phyloP scores from a whole-genome alignment of 2,329 filamentous ascomycete genomes.

The Calonectria multiphialidica region DNA sequence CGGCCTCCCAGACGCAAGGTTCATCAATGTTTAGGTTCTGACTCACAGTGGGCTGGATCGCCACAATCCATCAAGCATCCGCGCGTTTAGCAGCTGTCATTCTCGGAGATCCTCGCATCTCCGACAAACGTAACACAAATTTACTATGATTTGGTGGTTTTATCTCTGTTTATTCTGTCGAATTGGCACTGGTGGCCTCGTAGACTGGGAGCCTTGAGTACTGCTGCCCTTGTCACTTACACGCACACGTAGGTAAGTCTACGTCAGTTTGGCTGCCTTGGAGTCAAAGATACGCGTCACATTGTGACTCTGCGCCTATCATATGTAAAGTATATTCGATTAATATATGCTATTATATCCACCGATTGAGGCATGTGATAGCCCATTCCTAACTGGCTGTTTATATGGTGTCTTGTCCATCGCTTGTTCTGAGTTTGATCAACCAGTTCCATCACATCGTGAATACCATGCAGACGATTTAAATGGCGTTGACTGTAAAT shows the following conservation, averaged over 20 bases:
- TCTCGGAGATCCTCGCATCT: conserved; percentile 23
- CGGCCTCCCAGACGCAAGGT: conserved; percentile 3
- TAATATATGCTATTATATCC: not conserved
- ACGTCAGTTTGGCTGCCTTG: not conserved
- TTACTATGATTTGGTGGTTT: not conserved
- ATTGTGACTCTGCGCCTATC: not conserved
- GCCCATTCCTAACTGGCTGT: not conserved
- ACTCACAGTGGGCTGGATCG: conserved; percentile 35
- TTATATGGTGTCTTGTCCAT: not conserved
- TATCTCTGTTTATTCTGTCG: not conserved
- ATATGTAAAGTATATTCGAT: not conserved
- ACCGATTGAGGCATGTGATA: not conserved
- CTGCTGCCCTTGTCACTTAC: not conserved
- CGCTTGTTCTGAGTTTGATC: not conserved
- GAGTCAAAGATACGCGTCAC: not conserved
- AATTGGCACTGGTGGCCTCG: not conserved
- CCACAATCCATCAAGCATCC: conserved; percentile 33
- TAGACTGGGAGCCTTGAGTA: not conserved
- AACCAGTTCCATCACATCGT: not conserved
- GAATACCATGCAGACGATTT: not conserved
- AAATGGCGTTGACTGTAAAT: not conserved
- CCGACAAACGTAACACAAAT: not conserved
- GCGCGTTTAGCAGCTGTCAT: conserved; percentile 31
- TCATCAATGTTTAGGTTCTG: conserved; percentile 20
- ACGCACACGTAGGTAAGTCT: not conserved